Evolutionary conservation across 2,329 filamentous ascomycete genomes (phyloP).

Genomic region (Diaporthe citriasiana): DNA sequence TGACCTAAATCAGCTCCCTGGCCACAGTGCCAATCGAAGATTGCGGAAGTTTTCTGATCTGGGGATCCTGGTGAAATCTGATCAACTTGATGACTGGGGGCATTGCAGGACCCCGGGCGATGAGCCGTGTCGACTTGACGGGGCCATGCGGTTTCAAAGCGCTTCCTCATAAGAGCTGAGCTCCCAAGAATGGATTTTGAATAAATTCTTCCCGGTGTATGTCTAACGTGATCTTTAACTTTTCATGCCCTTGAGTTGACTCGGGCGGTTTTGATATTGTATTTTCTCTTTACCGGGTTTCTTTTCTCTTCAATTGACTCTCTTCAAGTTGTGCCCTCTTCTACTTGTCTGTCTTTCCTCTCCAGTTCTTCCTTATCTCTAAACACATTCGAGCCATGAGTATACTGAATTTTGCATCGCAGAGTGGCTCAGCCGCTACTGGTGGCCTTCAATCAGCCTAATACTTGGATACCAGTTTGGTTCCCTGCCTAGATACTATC

Average conservation of each 20-base stretch:
- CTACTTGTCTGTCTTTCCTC: background rate
- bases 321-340: background rate
- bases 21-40: too few species aligned
- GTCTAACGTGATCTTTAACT: background rate
- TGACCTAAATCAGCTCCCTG: too few species aligned
- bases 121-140: too few species aligned
- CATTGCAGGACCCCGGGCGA: too few species aligned
- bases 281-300: background rate
- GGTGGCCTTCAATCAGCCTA: background rate
- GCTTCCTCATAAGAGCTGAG: too few species aligned
- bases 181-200: background rate
- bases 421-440: background rate
- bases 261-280: too few species aligned
- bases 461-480: background rate
- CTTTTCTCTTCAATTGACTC: background rate
- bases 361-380: background rate
- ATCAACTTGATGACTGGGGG: too few species aligned
- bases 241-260: background rate
- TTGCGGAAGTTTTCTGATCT: too few species aligned
- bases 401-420: background rate
- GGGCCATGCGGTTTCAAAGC: too few species aligned
- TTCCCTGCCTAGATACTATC: background rate
- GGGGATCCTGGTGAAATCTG: too few species aligned
- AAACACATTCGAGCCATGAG: background rate
- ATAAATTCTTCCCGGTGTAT: background rate